Conservation (phyloP, 108 stramenopile species). For the Cyclotella baltica region DNA sequence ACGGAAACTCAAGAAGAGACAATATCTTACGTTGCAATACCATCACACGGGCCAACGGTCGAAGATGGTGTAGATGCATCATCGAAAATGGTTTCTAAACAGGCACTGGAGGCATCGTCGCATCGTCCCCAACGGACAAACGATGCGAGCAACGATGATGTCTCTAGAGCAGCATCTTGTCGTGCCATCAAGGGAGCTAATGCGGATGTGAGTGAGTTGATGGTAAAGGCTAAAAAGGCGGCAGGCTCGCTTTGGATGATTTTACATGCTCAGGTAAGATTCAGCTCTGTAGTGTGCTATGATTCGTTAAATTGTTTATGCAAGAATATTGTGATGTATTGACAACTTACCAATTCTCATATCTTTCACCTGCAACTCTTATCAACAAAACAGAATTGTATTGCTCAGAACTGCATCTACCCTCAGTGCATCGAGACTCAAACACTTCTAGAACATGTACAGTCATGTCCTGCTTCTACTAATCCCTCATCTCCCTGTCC, state of each 20-base stretch:
- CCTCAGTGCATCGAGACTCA: slow-evolving; percentile 80
- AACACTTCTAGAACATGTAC: slow-evolving; percentile 72
- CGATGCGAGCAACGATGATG: background rate
- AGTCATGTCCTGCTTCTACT: slow-evolving; percentile 53
- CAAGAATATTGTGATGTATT: background rate
- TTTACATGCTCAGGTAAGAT: slow-evolving; percentile 86
- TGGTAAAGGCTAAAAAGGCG: slow-evolving; percentile 84
- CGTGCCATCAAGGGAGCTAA: background rate
- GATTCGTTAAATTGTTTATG: background rate
- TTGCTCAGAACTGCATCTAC: slow-evolving; percentile 63
- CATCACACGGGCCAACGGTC: background rate
- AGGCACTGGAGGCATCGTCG: background rate
- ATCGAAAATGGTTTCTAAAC: background rate
- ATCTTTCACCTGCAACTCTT: background rate
- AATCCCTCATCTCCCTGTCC: slow-evolving; percentile 65
- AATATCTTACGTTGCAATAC: background rate
- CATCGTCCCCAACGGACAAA: background rate
- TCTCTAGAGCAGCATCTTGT: background rate
- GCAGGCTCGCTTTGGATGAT: slow-evolving; percentile 84
- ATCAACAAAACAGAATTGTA: slow-evolving; percentile 61
- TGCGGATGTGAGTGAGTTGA: slow-evolving; percentile 52
- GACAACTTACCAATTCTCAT: background rate
- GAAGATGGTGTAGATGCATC: background rate
- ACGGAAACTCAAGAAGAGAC: background rate
- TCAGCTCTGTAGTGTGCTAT: background rate